Evolutionary conservation across 2,329 filamentous ascomycete genomes (phyloP), one percentile per base, ranked within the genome.

Genomic region (Coleophoma cylindrospora): DNA sequence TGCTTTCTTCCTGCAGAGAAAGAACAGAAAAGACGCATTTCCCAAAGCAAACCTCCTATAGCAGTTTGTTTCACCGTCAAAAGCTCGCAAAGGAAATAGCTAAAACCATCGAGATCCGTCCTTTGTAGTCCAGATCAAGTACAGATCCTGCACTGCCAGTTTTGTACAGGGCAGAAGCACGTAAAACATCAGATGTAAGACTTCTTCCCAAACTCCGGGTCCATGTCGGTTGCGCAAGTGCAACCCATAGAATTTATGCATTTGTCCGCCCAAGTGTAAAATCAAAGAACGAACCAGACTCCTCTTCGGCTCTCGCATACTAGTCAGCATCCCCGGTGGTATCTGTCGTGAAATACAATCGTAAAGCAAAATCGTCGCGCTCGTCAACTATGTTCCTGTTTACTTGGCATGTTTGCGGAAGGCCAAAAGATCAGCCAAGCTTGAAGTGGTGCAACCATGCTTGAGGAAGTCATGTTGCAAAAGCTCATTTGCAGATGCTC

Each of bases 391-490:
- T 38, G 14, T 46, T 21, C 4, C 40, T 21, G 27, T 43, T 61
- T 79, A 85, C 71, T 85, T 85, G 50, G 75, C 74, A 57, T 85
- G 79, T 68, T 87, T 86, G 75, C 91, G 90, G 74, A 94, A 99
- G 49, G 88, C 85, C 54, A 99, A 78, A 55, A 99, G 74, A 64
- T 96, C 91, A 15, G 91, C 84, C 58, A 99, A 75, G 68, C 88
- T 95, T 43, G 79, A 79, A 50, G 94, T 75, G 49, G 85, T 84
- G 74, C 92, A 97, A 17, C 94, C 92, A 62, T 89, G 88, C 75
- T 91, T 91, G 66, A 99, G 72, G 75, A 99, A 99, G 62, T 97
- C 94, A 66, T 97, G 91, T 53, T 85, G 82, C 54, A 97, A 75
- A 45, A 99, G 76, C 71, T 99, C 94, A 54, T 89, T 82, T 0